A percentile compares a stretch with the other conserved stretches of the same genome.
These are phyloP conservation scores for Gossypium lobatum DNA, from an alignment of 441 rosid species.

Conservation along the genomic window DNA sequence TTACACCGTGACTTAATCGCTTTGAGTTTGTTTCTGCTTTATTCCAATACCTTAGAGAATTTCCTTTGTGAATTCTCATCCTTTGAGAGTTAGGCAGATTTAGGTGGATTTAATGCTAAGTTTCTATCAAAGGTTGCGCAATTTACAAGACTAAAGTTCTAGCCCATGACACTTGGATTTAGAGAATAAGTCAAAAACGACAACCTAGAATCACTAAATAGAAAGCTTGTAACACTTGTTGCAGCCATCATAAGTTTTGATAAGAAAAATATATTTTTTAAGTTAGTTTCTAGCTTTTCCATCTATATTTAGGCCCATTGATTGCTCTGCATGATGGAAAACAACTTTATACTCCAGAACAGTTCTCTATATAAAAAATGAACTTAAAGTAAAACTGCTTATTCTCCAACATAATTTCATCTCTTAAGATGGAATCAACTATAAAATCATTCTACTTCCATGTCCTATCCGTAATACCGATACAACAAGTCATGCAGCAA, in stretches of 20 bases:
- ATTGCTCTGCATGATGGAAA: background rate
- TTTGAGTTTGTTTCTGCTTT: too few relatives aligned
- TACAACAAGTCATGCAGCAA: background rate
- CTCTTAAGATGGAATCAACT: background rate
- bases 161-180: background rate
- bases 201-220: background rate
- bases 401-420: background rate
- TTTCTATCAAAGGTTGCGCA: too few relatives aligned
- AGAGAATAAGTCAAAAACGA: background rate
- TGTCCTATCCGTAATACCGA: background rate
- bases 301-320: background rate
- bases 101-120: too few relatives aligned
- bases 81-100: too few relatives aligned
- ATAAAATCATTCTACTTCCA: background rate
- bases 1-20: too few relatives aligned
- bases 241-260: background rate
- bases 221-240: too few relatives aligned
- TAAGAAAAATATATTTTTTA: background rate
- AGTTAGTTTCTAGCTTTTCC: background rate
- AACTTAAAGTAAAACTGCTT: background rate
- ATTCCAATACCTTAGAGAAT: too few relatives aligned
- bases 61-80: too few relatives aligned
- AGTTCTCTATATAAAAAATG: background rate
- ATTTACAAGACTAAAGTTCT: too few relatives aligned
- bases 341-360: background rate